Evolutionary conservation across 164 flowering plant species (phyloP).

Genomic region (Sedum album): DNA sequence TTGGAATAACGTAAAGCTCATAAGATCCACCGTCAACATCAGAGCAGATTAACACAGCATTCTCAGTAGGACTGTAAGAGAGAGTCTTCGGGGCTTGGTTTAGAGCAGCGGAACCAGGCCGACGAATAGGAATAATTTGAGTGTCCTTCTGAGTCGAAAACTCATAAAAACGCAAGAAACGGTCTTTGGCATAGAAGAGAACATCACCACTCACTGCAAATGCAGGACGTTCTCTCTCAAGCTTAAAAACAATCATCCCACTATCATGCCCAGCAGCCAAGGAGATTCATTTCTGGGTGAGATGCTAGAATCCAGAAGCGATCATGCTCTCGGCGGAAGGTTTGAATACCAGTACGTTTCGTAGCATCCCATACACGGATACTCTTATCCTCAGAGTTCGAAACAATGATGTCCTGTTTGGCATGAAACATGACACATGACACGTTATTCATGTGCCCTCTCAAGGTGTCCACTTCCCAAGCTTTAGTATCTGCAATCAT

Average conservation of each 20-base stretch:
- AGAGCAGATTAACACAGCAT: conserved; percentile 33
- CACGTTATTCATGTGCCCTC: conserved; percentile 79
- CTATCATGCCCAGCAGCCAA: conserved; percentile 86
- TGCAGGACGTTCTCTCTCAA: conserved; percentile 87
- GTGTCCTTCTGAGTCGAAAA: conserved; percentile 62
- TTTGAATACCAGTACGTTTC: conserved; percentile 74
- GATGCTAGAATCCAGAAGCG: conserved; percentile 53
- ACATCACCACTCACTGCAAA: conserved; percentile 70
- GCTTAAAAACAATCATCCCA: conserved; percentile 69
- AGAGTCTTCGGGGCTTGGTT: conserved; percentile 69
- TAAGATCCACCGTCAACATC: background rate
- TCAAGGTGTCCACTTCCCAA: conserved; percentile 19
- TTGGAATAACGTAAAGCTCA: background rate
- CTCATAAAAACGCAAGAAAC: conserved; percentile 63
- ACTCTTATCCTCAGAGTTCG: conserved; percentile 66
- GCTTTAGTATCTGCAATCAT: conserved; percentile 76
- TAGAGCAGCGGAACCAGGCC: conserved; percentile 61
- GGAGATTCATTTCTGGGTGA: conserved; percentile 47
- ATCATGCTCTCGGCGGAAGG: conserved; percentile 72
- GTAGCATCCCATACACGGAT: conserved; percentile 51
- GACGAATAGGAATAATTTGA: conserved; percentile 60
- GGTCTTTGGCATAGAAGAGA: conserved; percentile 60
- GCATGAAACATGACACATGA: conserved; percentile 81
- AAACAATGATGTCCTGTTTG: conserved; percentile 28
- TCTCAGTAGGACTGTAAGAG: conserved; percentile 47